Evolutionary conservation across 2,329 filamentous ascomycete species (phyloP), one percentile per base, ranked within the genome.

Genomic region (Madurella fahalii): DNA sequence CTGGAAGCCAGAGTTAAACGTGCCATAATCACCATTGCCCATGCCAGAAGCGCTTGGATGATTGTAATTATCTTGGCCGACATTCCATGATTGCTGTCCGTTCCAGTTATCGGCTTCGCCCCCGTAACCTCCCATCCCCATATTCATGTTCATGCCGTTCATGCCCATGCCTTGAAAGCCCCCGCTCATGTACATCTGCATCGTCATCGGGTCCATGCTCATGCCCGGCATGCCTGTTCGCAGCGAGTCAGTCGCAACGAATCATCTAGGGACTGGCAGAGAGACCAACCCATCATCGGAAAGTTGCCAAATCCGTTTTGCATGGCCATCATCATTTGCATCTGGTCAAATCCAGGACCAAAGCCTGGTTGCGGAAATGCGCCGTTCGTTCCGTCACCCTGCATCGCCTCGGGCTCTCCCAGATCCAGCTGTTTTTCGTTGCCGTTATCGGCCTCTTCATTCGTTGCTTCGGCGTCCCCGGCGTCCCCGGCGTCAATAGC

Each of bases 61-160:
- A 85, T 84, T 91, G 85, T 84, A 90, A 87, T 89, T 90, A 89
- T 89, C 86, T 86, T 87, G 86, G 80, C 84, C 83, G 80, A 84
- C 83, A 85, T 86, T 88, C 87, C 86, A 90, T 80, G 85, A 84
- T 77, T 89, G 85, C 76, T 87, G 86, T 78, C 81, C 81, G 79
- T 86, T 88, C 86, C 86, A 90, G 78, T 85, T 86, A 82, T 86
- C 85, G 80, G 84, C 81, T 72, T 83, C 64, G 73, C 83, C 82
- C 75, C 83, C 82, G 74, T 84, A 85, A 68, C 84, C 83, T 77
- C 84, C 89, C 82, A 70, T 82, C 80, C 67, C 67, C 87, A 93
- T 89, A 72, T 82, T 86, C 84, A 88, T 86, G 78, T 82, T 86
- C 85, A 89, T 89, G 73, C 73, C 73, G 71, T 78, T 80, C 79